Evolutionary conservation across 2,329 filamentous ascomycete genomes (phyloP).

Genomic region (Sporothrix sp.): DNA sequence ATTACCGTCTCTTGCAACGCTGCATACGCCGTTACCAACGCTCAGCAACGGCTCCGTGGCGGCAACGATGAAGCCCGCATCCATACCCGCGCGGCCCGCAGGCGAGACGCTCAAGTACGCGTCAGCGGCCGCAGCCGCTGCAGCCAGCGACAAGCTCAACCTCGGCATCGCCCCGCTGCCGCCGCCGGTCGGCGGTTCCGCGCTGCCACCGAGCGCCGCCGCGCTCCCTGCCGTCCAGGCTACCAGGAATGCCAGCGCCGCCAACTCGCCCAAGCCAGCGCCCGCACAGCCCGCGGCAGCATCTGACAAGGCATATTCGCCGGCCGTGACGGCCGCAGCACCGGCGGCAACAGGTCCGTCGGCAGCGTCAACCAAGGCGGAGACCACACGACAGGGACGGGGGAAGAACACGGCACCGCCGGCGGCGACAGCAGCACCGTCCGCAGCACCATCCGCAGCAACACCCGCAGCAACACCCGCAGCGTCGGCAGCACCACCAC

Average conservation of each 20-base stretch:
- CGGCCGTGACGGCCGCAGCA: slow-evolving; percentile 21
- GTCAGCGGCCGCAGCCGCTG: slow-evolving; percentile 87
- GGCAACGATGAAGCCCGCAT: slow-evolving; percentile 81
- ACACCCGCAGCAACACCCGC: neutral
- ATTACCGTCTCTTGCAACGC: slow-evolving; percentile 78
- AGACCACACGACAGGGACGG: slow-evolving; percentile 30
- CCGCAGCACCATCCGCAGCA: too few species aligned
- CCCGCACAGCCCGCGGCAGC: slow-evolving; percentile 36
- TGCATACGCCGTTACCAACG: slow-evolving; percentile 63
- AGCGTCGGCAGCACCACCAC: slow-evolving; percentile 14
- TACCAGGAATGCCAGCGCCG: slow-evolving; percentile 47
- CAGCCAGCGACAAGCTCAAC: slow-evolving; percentile 76
- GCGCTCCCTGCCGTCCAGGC: slow-evolving; percentile 44
- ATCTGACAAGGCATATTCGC: slow-evolving; percentile 23
- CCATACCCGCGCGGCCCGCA: slow-evolving; percentile 70
- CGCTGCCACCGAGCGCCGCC: slow-evolving; percentile 30
- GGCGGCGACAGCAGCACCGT: slow-evolving; percentile 14
- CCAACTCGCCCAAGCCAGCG: slow-evolving; percentile 43
- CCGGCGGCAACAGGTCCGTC: slow-evolving; percentile 19
- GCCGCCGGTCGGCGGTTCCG: slow-evolving; percentile 59
- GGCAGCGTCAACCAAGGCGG: slow-evolving; percentile 23
- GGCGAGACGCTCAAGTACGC: slow-evolving; percentile 94
- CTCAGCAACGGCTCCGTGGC: slow-evolving; percentile 43
- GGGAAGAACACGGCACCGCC: slow-evolving; percentile 28
- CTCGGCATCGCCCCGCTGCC: slow-evolving; percentile 90